phyloP scores from a whole-genome alignment of 176 grass and related monocot genomes.

The Carex pumila region DNA sequence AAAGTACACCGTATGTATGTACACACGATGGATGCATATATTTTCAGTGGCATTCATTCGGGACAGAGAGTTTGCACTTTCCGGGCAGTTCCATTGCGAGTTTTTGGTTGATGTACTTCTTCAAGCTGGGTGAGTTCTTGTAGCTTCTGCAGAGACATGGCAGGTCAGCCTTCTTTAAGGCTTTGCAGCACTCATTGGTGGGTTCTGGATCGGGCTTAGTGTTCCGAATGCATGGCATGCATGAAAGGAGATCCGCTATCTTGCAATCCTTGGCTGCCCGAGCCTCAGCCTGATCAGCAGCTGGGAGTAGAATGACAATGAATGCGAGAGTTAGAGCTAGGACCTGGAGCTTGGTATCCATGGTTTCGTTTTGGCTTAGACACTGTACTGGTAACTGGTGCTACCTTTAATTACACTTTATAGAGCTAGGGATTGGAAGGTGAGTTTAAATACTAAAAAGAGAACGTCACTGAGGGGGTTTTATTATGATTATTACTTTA shows the following conservation, averaged over 20 bases:
- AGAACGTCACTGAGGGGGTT: background rate
- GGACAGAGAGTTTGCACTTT: conserved; percentile 20
- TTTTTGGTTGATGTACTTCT: conserved; percentile 1
- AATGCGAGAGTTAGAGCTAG: background rate
- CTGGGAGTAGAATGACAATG: background rate
- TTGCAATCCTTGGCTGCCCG: background rate
- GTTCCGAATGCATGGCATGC: background rate
- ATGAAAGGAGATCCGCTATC: background rate
- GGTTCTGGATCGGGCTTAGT: background rate
- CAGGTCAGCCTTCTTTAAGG: conserved; percentile 23
- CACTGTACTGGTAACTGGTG: background rate
- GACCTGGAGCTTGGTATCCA: background rate
- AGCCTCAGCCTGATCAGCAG: too few species aligned
- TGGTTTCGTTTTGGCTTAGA: background rate
- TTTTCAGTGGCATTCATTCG: background rate
- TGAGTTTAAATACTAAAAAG: conserved; percentile 7
- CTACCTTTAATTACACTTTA: background rate
- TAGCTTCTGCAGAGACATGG: conserved; percentile 28
- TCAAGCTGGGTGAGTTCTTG: conserved; percentile 10
- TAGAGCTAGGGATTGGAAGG: background rate
- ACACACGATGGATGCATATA: background rate
- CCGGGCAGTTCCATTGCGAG: conserved; percentile 19
- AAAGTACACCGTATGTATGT: background rate
- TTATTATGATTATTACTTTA: background rate
- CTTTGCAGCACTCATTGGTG: conserved; percentile 12